These are phyloP conservation scores for Solanum appendiculatum DNA, from an alignment of 257 asterid genomes.

Conservation along the genomic window DNA sequence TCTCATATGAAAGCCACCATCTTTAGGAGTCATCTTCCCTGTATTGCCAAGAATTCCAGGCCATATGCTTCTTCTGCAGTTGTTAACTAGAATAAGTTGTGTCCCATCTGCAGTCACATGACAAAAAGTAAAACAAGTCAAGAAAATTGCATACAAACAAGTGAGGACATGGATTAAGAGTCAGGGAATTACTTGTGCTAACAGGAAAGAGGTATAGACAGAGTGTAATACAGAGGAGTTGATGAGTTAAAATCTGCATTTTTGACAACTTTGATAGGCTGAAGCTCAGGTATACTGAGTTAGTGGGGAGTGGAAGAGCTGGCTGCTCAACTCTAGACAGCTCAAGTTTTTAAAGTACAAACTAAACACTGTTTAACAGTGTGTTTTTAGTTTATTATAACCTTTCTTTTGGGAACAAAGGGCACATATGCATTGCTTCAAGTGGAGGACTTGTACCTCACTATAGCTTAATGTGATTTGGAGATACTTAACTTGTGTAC, in stretches of 20 bases:
- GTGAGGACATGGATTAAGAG: neutral
- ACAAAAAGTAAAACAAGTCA: neutral
- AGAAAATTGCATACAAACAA: neutral
- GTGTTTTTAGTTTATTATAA: neutral
- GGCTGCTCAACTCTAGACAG: neutral
- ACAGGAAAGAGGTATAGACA: conserved; percentile 22
- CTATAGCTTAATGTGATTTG: neutral
- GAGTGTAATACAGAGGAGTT: conserved; percentile 13
- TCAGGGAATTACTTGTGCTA: conserved; percentile 24
- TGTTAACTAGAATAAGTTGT: conserved; percentile 77
- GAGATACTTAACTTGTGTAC: neutral
- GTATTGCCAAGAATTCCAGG: conserved; percentile 76
- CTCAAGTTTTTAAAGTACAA: neutral
- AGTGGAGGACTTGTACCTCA: conserved; percentile 19
- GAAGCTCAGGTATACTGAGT: neutral
- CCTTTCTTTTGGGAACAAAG: conserved; percentile 12
- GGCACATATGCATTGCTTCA: conserved; percentile 57
- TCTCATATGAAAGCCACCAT: conserved; percentile 64
- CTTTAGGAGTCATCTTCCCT: conserved; percentile 48
- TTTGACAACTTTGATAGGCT: neutral
- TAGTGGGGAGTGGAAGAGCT: neutral
- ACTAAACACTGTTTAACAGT: neutral
- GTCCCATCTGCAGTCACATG: conserved; percentile 49
- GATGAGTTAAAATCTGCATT: conserved; percentile 23
- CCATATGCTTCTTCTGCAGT: conserved; percentile 83